Evolutionary conservation across 23 red algal genomes (phyloP).

Genomic region (Agarophyton chilense): DNA sequence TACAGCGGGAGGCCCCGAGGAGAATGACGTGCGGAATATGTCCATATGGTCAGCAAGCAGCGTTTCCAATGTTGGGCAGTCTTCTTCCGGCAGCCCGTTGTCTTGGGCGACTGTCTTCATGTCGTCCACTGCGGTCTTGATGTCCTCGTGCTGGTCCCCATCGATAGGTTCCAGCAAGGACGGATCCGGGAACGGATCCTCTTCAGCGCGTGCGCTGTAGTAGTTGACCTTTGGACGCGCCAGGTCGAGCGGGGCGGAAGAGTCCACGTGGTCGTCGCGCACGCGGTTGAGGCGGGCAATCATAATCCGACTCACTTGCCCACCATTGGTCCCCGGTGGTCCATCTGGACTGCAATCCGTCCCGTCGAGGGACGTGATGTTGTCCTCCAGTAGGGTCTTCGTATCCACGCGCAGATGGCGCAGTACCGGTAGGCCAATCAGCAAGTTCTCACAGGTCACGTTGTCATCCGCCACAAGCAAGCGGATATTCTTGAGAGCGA

Average conservation of each 20-base stretch:
- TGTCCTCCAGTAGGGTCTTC: background rate
- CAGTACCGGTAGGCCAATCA: background rate
- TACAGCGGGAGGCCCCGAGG: constrained; percentile 17
- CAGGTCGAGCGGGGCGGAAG: background rate
- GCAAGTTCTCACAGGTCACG: background rate
- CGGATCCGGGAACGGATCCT: constrained; percentile 47
- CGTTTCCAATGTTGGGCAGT: background rate
- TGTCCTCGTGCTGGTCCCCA: background rate
- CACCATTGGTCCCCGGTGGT: background rate
- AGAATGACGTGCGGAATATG: constrained; percentile 48
- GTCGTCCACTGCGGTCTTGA: constrained; percentile 2
- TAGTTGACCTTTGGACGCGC: constrained; percentile 16
- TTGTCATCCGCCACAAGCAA: constrained; percentile 11
- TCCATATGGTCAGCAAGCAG: constrained; percentile 5
- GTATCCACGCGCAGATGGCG: background rate
- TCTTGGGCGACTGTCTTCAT: constrained; percentile 3
- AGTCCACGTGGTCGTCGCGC: background rate
- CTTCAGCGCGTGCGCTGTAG: constrained; percentile 11
- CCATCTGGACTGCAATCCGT: background rate
- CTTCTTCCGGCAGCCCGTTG: constrained; percentile 16
- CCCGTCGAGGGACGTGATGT: background rate
- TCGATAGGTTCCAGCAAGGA: constrained; percentile 20
- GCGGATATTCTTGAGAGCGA: background rate
- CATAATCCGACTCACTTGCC: background rate
- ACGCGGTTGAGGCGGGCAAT: background rate